A percentile compares a stretch with the other conserved stretches of the same genome.
phyloP scores from a whole-genome alignment of 495 filamentous ascomycete genomes.

The Podospora australis region DNA sequence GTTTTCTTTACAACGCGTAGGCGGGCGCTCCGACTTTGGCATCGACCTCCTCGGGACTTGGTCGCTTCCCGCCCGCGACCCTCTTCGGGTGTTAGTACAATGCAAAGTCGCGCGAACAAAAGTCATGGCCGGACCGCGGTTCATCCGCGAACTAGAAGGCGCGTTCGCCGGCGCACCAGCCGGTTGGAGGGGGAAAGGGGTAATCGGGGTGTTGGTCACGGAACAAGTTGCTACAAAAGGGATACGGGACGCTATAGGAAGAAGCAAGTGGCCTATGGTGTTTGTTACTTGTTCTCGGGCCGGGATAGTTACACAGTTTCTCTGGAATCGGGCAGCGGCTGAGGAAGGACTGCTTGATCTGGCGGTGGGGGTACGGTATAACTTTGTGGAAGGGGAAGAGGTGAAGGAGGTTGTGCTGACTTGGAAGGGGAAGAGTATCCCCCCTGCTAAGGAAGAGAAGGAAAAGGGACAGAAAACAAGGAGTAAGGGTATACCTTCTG shows the following conservation, averaged over 20 bases:
- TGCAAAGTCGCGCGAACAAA: conserved; percentile 67
- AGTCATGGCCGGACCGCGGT: conserved; percentile 56
- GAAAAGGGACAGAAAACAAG: not conserved
- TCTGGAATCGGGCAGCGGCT: conserved; percentile 64
- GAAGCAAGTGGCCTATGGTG: conserved; percentile 60
- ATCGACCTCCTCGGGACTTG: conserved; percentile 83
- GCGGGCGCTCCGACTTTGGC: conserved; percentile 68
- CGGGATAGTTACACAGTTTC: conserved; percentile 52
- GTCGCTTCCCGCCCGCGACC: conserved; percentile 43
- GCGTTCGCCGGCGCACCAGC: conserved; percentile 63
- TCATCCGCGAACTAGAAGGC: conserved; percentile 82
- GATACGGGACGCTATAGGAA: conserved; percentile 58
- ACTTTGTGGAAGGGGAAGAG: conserved; percentile 13
- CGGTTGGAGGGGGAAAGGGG: conserved; percentile 54
- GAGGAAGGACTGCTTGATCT: conserved; percentile 56
- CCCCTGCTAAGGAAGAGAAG: conserved; percentile 7
- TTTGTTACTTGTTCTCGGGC: conserved; percentile 45
- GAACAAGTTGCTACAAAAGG: conserved; percentile 45
- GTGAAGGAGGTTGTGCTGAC: conserved; percentile 41
- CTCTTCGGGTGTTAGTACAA: conserved; percentile 64
- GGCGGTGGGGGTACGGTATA: conserved; percentile 53
- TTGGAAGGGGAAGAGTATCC: conserved; percentile 48
- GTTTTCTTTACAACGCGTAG: conserved; percentile 65
- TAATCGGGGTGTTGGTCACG: conserved; percentile 57
- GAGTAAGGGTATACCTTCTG: too few species aligned